These are phyloP conservation scores for Grosmannia huntii DNA, from an alignment of 2,329 filamentous ascomycete genomes.

Conservation along the genomic window DNA sequence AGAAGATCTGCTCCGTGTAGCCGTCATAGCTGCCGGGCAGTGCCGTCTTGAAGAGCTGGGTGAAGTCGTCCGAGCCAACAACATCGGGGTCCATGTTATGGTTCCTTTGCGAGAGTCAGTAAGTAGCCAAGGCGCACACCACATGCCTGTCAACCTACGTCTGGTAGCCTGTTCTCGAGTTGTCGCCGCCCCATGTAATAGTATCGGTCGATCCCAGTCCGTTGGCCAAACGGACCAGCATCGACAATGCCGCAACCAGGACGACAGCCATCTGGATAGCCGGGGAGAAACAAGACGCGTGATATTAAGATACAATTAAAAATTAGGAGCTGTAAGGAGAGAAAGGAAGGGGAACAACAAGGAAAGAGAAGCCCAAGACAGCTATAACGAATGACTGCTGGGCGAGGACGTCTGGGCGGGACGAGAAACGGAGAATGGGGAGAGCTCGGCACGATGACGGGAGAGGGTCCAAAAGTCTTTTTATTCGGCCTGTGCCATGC, in stretches of 20 bases:
- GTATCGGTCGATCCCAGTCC: slow-evolving; percentile 36
- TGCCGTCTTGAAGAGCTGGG: slow-evolving; percentile 37
- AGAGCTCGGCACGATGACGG: background rate
- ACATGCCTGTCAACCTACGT: slow-evolving; percentile 22
- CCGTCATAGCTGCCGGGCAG: slow-evolving; percentile 40
- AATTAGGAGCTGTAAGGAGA: background rate
- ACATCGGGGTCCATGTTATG: slow-evolving; percentile 51
- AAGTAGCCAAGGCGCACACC: background rate
- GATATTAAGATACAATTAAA: background rate
- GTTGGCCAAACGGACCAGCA: slow-evolving; percentile 20
- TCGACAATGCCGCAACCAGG: slow-evolving; percentile 14
- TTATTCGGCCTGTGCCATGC: background rate
- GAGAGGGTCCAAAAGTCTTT: background rate
- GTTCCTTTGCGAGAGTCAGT: slow-evolving; percentile 23
- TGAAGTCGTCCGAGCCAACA: slow-evolving; percentile 41
- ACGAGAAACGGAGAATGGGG: background rate
- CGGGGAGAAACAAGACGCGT: background rate
- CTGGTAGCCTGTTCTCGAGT: slow-evolving; percentile 39
- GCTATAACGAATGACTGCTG: background rate
- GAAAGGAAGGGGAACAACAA: background rate
- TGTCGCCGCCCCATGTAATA: slow-evolving; percentile 48
- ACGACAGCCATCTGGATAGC: background rate
- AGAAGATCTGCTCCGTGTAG: slow-evolving; percentile 36
- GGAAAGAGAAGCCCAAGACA: background rate
- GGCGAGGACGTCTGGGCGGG: background rate